A percentile compares a stretch with the other conserved stretches of the same genome.
These are phyloP conservation scores for Narthecium ossifragum DNA, from an alignment of 106 monocot species.

Conservation along the genomic window DNA sequence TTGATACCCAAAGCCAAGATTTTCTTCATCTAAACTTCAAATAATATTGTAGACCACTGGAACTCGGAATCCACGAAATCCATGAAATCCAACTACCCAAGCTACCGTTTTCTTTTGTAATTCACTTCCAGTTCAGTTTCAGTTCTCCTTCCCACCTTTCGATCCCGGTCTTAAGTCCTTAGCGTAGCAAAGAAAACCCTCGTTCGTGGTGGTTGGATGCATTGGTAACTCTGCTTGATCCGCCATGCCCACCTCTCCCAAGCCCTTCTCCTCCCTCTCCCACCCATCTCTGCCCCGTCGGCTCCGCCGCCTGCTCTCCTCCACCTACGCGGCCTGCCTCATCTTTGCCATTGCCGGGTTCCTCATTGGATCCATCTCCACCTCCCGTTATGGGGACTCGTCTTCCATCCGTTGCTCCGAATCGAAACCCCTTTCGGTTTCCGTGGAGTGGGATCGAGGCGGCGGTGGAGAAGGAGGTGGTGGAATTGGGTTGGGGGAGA, in stretches of 20 bases:
- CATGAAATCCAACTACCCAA: too few species aligned
- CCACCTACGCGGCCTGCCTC: constrained; percentile 38
- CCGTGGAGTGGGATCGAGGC: constrained; percentile 49
- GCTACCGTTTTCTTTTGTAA: too few species aligned
- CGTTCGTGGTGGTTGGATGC: too few species aligned
- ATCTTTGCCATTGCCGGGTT: constrained; percentile 51
- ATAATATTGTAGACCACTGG: too few species aligned
- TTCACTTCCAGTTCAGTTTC: too few species aligned
- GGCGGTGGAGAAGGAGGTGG: background rate
- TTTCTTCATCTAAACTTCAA: too few species aligned
- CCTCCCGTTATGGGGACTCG: background rate
- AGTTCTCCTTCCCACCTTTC: too few species aligned
- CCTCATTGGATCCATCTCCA: constrained; percentile 37
- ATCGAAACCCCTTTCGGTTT: constrained; percentile 48
- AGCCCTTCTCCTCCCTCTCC: constrained; percentile 44
- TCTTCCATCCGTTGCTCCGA: constrained; percentile 16
- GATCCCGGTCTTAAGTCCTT: too few species aligned
- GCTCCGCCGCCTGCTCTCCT: constrained; percentile 40
- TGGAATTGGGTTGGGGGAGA: constrained; percentile 15
- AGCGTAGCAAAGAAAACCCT: too few species aligned
- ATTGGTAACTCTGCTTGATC: too few species aligned
- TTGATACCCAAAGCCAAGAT: too few species aligned
- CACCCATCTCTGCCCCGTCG: constrained; percentile 17
- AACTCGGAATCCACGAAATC: too few species aligned
- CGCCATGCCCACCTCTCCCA: constrained; percentile 61